Conservation (phyloP, 352 stramenopile genomes). For the Phytophthora uliginosa region DNA sequence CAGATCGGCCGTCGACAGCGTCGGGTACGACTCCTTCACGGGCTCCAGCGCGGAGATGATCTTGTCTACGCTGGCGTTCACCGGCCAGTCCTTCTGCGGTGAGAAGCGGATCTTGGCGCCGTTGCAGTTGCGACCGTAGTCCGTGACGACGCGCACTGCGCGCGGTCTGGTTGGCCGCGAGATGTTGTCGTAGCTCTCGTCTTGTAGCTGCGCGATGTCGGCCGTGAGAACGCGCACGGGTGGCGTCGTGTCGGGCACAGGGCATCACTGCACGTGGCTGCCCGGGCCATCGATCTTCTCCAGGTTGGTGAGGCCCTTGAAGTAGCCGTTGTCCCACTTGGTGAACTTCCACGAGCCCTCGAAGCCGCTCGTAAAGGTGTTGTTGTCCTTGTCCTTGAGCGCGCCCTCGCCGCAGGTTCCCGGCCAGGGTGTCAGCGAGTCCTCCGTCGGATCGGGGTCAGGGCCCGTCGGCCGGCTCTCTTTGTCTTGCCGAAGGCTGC, state of each 20-base stretch:
- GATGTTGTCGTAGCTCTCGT: constrained; percentile 72
- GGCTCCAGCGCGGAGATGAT: constrained; percentile 82
- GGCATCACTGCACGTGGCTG: constrained; percentile 31
- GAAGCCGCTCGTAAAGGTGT: no score
- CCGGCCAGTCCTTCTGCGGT: constrained; percentile 59
- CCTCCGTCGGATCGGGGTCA: no score
- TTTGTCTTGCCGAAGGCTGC: no score
- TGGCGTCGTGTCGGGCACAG: constrained; percentile 51
- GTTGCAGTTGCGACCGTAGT: constrained; percentile 80
- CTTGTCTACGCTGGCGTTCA: constrained; percentile 82
- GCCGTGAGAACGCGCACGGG: constrained; percentile 83
- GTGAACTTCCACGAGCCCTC: no score
- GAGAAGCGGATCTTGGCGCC: constrained; percentile 87
- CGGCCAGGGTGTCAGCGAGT: no score
- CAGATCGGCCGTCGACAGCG: constrained; percentile 88
- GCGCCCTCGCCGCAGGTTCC: no score
- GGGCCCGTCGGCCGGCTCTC: no score
- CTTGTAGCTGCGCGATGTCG: constrained; percentile 74
- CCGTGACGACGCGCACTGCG: constrained; percentile 78
- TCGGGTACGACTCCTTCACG: constrained; percentile 89
- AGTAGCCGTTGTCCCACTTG: no score
- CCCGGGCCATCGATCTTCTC: no score
- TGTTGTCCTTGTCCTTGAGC: no score
- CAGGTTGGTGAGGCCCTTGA: no score
- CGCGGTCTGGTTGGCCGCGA: constrained; percentile 53